phyloP scores from a whole-genome alignment of 2,329 filamentous ascomycete species.

The Aureobasidium sp. region DNA sequence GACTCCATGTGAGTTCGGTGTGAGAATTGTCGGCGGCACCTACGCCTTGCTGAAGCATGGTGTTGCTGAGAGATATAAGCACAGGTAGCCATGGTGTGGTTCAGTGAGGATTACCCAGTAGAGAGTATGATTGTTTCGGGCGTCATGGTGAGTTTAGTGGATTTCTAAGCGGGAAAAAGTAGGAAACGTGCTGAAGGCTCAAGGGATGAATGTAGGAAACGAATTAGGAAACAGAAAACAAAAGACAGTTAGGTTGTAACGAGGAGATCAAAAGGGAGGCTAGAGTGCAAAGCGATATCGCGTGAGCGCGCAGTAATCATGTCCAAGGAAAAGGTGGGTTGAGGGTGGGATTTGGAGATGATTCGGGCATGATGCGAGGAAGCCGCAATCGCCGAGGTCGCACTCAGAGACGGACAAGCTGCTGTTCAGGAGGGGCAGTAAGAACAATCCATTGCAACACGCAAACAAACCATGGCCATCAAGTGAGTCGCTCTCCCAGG shows the following conservation, averaged over 20 bases:
- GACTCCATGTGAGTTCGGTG: conserved; percentile 80
- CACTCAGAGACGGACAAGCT: background rate
- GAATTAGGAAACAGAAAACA: background rate
- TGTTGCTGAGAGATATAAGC: conserved; percentile 52
- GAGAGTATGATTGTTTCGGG: conserved; percentile 73
- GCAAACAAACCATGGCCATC: conserved; percentile 43
- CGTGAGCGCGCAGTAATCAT: background rate
- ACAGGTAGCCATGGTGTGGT: conserved; percentile 14
- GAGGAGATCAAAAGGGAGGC: background rate
- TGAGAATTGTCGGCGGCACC: conserved; percentile 68
- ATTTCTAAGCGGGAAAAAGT: conserved; percentile 15
- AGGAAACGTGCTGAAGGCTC: background rate
- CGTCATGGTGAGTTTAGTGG: conserved; percentile 36
- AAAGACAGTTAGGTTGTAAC: background rate
- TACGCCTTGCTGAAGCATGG: conserved; percentile 68
- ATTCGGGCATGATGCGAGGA: conserved; percentile 2
- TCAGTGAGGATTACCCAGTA: conserved; percentile 59
- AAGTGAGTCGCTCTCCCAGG: conserved; percentile 36
- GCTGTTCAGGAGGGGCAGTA: background rate
- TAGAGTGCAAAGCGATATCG: background rate
- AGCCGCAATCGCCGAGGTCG: conserved; percentile 9
- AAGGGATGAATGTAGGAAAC: background rate
- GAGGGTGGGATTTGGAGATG: conserved; percentile 6
- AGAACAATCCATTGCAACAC: background rate
- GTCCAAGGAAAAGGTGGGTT: background rate